Conservation (phyloP, 2,329 filamentous ascomycete species). For the Harringtonia lauricola region DNA sequence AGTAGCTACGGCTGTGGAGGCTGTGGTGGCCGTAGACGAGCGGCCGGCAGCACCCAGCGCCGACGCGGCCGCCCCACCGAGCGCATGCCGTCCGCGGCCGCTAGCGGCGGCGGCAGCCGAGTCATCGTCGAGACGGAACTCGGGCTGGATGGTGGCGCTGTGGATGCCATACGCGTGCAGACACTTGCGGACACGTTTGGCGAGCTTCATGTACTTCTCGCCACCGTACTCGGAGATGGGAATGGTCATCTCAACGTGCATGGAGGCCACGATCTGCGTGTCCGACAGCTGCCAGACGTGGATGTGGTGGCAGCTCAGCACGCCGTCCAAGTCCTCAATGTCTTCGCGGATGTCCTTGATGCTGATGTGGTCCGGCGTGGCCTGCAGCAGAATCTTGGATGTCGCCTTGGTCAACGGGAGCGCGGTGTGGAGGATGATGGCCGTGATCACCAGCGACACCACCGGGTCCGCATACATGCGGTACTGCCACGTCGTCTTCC, state of each 20-base stretch:
- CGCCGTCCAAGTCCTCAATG: conserved; percentile 72
- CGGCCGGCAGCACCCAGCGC: neutral
- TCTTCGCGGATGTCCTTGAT: conserved; percentile 88
- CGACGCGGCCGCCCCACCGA: no score
- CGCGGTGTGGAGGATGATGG: conserved; percentile 63
- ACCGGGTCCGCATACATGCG: conserved; percentile 82
- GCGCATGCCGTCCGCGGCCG: no score
- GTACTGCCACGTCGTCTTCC: conserved; percentile 73
- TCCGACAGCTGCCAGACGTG: conserved; percentile 98
- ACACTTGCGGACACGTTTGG: conserved; percentile 71
- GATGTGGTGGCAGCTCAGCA: conserved; percentile 86
- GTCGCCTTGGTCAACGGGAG: conserved; percentile 71
- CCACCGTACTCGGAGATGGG: conserved; percentile 73
- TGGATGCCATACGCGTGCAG: conserved; percentile 95
- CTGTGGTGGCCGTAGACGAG: neutral
- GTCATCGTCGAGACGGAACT: conserved; percentile 51
- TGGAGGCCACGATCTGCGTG: conserved; percentile 82
- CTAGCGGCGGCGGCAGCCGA: no score
- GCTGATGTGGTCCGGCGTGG: conserved; percentile 78
- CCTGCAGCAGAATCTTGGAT: conserved; percentile 83
- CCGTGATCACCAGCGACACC: conserved; percentile 88
- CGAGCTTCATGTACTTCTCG: conserved; percentile 81
- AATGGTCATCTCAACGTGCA: conserved; percentile 88
- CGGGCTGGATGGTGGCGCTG: conserved; percentile 92
- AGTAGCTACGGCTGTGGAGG: conserved; percentile 23